Base-by-base conservation (phyloP, 768 basidiomycete species). In the Lyophyllum semitale region DNA sequence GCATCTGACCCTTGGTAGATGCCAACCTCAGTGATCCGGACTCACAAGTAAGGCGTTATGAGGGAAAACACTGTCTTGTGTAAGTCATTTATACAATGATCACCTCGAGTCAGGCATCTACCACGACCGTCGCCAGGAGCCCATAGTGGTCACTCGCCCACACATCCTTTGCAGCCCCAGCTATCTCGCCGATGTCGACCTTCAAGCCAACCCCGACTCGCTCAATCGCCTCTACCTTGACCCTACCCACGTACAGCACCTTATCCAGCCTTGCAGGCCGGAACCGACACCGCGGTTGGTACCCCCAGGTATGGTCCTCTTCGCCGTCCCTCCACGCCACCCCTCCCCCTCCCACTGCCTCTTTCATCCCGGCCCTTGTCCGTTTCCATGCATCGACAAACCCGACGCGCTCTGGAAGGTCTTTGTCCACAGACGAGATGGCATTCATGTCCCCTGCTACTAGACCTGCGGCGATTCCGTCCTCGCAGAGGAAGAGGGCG, bases 391-490 rank as follows among this genome's bases (percentile, higher is more conserved):
- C 79, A 51, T 83, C 81, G 43, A 38, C 18, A 55, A 83, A 55
- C 40, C 78, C 80, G 0, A 72, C 70, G 12, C 65, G 60, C 45
- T 68, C 67, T 9, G 75, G 72, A 23, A 79, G 66, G 43, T 51
- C 43, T 54, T 26, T 12, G 26, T 82, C 81, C 18, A 58, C 58
- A 0, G 64, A 51, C 11, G 67, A 66, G 37, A 82, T 77, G 54
- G 73, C 71, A 52, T 82, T 83, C 81, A 83, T 83, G 59, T 83
- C 81, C 4, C 81, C 81, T 0, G 73, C 72, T 20, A 81, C 77
- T 17, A 83, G 26, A 0, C 80, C 81, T 2, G 71, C 78, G 25
- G 66, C 60, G 2, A 80, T 52, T 0, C 59, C 66, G 9, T 58
- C 57, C 48, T 65, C 68, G 33, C 59, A 65, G 54, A 83, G 59